Conservation (phyloP, 352 stramenopile genomes). For the Phytophthora sp. region DNA sequence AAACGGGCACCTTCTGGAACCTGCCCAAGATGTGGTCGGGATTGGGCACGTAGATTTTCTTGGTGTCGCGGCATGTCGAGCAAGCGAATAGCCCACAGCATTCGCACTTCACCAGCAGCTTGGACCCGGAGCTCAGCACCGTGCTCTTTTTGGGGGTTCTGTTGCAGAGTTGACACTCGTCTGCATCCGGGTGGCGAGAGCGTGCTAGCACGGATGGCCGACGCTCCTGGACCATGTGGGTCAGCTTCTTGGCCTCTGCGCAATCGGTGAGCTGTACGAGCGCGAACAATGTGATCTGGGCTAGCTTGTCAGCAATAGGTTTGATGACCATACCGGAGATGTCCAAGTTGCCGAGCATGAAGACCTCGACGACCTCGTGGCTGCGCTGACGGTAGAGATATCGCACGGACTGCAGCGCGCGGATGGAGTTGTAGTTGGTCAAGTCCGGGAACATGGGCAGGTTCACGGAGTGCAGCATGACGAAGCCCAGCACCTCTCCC, state of each 20-base stretch:
- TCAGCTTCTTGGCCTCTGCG: slow-evolving; percentile 56
- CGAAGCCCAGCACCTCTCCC: slow-evolving; percentile 52
- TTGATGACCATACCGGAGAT: slow-evolving; percentile 44
- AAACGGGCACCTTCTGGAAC: slow-evolving; percentile 49
- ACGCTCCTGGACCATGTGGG: slow-evolving; percentile 43
- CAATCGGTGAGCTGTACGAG: slow-evolving; percentile 53
- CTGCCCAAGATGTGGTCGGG: slow-evolving; percentile 42
- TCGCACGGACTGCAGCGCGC: slow-evolving; percentile 43
- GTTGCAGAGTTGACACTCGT: slow-evolving; percentile 47
- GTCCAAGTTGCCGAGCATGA: slow-evolving; percentile 52
- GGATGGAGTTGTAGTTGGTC: slow-evolving; percentile 51
- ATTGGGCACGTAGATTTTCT: slow-evolving; percentile 54
- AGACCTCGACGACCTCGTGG: slow-evolving; percentile 54
- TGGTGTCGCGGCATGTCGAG: slow-evolving; percentile 47
- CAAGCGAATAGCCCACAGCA: slow-evolving; percentile 59
- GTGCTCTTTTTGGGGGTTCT: slow-evolving; percentile 45
- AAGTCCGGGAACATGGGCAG: slow-evolving; percentile 49
- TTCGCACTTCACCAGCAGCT: slow-evolving; percentile 50
- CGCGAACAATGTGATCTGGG: slow-evolving; percentile 41
- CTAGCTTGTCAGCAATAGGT: slow-evolving; percentile 38
- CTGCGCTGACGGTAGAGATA: slow-evolving; percentile 55
- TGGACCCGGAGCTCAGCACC: slow-evolving; percentile 35
- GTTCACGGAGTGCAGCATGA: slow-evolving; percentile 59
- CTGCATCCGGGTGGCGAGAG: slow-evolving; percentile 24
- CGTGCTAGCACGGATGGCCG: slow-evolving; percentile 42